These are phyloP conservation scores for Bipolaris victoriae DNA, from an alignment of 2,329 filamentous ascomycete genomes.

Conservation along the genomic window DNA sequence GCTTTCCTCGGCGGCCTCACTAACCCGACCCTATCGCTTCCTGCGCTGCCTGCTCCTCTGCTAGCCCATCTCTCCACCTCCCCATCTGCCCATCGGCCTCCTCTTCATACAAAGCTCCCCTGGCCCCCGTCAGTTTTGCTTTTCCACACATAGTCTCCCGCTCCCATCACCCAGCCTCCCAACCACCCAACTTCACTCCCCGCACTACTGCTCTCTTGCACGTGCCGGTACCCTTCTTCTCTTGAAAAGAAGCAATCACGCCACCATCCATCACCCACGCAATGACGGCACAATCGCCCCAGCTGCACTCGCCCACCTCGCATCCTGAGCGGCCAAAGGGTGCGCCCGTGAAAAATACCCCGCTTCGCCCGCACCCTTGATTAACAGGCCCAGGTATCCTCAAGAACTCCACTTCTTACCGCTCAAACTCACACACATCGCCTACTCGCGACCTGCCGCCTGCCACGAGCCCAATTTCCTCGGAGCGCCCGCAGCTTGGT, in stretches of 20 bases:
- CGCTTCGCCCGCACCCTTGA: conserved; percentile 6
- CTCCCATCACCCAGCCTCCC: conserved; percentile 9
- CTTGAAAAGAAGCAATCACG: neutral
- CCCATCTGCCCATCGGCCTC: no score
- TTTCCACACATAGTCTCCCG: conserved; percentile 5
- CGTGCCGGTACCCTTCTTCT: conserved; percentile 16
- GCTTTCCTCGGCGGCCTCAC: conserved; percentile 16
- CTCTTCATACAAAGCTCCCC: conserved; percentile 1
- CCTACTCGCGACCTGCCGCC: conserved; percentile 52
- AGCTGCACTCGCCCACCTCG: conserved; percentile 43
- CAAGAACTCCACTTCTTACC: conserved; percentile 78
- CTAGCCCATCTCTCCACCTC: neutral
- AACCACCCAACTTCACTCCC: neutral
- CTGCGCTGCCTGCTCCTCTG: neutral
- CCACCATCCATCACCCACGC: conserved; percentile 9
- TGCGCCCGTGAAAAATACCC: conserved; percentile 22
- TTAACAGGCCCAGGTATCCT: conserved; percentile 74
- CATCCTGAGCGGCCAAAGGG: conserved; percentile 55
- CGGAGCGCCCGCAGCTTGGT: conserved; percentile 52
- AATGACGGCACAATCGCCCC: conserved; percentile 47
- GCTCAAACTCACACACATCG: conserved; percentile 57
- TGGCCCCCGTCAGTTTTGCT: neutral
- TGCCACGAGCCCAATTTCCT: conserved; percentile 38
- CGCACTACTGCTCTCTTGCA: conserved; percentile 11
- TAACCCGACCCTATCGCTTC: conserved; percentile 2